Evolutionary conservation across 257 asterid species (phyloP).

Genomic region (Haberlea rhodopensis): DNA sequence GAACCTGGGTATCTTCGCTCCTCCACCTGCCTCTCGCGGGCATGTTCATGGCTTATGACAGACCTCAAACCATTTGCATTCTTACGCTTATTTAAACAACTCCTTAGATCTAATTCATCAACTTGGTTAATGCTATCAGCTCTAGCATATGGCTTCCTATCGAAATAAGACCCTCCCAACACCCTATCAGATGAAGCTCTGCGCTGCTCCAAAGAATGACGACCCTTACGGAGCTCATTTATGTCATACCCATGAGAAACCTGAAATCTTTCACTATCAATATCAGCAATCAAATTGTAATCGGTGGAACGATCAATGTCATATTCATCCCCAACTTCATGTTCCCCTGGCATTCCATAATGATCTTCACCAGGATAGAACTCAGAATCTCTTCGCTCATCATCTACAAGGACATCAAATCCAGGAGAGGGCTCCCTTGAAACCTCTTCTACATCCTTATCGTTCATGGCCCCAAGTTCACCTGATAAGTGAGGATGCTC

Average conservation of each 20-base stretch:
- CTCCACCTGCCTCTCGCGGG: conserved; percentile 43
- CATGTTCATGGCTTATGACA: conserved; percentile 59
- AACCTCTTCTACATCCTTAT: conserved; percentile 55
- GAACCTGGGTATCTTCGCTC: conserved; percentile 41
- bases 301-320: conserved; percentile 48
- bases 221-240: conserved; percentile 43
- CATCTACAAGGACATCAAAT: conserved; percentile 88
- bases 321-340: conserved; percentile 43
- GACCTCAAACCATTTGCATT: conserved; percentile 77
- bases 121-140: conserved; percentile 43
- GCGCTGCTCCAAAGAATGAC: conserved; percentile 52
- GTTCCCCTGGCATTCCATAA: conserved; percentile 58
- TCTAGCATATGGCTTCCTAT: conserved; percentile 51
- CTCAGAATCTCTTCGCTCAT: conserved; percentile 67
- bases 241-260: conserved; percentile 49
- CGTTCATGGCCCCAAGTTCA: conserved; percentile 41
- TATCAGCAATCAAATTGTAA: conserved; percentile 41
- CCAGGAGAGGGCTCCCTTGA: conserved; percentile 97
- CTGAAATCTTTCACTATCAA: conserved; percentile 50
- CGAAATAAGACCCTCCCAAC: conserved; percentile 43
- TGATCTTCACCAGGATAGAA: conserved; percentile 68
- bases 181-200: conserved; percentile 53
- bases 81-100: conserved; percentile 58
- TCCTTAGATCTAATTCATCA: conserved; percentile 64
- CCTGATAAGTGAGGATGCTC: conserved; percentile 40